A percentile compares a stretch with the other conserved stretches of the same genome.
phyloP scores from a whole-genome alignment of 2,329 filamentous ascomycete species.

The Cadophora luteo-olivacea region DNA sequence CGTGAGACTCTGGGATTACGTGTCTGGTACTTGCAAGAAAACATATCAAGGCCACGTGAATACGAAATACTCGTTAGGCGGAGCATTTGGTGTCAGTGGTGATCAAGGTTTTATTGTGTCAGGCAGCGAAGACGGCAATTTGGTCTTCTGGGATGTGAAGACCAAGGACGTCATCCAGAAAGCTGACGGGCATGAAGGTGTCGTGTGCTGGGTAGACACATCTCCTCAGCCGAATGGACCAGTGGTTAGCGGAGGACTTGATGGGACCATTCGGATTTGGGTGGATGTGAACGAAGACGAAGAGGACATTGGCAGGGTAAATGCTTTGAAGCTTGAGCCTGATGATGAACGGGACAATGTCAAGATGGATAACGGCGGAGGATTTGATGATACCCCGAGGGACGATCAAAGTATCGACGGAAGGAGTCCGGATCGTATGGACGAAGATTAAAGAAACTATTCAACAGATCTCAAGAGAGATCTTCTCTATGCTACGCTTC shows the following conservation, averaged over 20 bases:
- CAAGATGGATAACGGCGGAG: slow-evolving; percentile 32
- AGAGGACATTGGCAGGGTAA: slow-evolving; percentile 26
- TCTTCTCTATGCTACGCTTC: not conserved
- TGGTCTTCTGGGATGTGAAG: slow-evolving; percentile 90
- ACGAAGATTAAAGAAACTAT: slow-evolving; percentile 26
- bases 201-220: slow-evolving; percentile 72
- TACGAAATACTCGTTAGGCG: slow-evolving; percentile 81
- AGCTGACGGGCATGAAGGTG: slow-evolving; percentile 59
- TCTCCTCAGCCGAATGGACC: slow-evolving; percentile 56
- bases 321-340: slow-evolving; percentile 29
- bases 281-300: slow-evolving; percentile 49
- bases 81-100: slow-evolving; percentile 77
- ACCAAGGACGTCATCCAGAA: slow-evolving; percentile 83
- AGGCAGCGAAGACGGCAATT: slow-evolving; percentile 85
- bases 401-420: slow-evolving; percentile 28
- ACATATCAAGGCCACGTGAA: slow-evolving; percentile 96
- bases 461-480: not conserved
- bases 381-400: slow-evolving; percentile 38
- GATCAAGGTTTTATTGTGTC: slow-evolving; percentile 71
- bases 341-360: slow-evolving; percentile 27
- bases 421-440: slow-evolving; percentile 28
- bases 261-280: slow-evolving; percentile 68
- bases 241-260: slow-evolving; percentile 67
- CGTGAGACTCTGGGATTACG: slow-evolving; percentile 93
- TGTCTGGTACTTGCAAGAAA: slow-evolving; percentile 89